Conservation (phyloP, 2,329 filamentous ascomycete genomes). For the Paecilomyces dactylethromorphus region DNA sequence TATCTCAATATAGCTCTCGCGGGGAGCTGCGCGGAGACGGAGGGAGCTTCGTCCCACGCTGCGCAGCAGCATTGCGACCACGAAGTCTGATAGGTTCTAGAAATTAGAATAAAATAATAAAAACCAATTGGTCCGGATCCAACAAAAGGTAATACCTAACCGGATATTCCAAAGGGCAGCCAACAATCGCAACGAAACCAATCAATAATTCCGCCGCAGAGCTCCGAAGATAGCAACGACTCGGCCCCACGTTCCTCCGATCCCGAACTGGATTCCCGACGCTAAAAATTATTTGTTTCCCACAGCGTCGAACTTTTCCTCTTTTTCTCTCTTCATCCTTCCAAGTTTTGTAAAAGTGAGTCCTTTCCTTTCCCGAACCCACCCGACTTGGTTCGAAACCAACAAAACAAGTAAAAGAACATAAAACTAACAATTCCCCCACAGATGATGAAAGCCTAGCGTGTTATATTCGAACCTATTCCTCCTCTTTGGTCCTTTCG, state of each 20-base stretch:
- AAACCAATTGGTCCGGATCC: neutral
- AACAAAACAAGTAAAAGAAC: conserved; percentile 22
- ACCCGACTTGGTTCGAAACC: neutral
- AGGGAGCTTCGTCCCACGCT: conserved; percentile 16
- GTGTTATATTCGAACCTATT: conserved; percentile 87
- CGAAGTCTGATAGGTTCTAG: neutral
- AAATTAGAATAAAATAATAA: neutral
- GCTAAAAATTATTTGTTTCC: conserved; percentile 2
- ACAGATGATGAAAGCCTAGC: conserved; percentile 99
- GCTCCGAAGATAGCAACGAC: neutral
- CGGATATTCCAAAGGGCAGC: conserved; percentile 6
- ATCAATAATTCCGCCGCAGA: neutral
- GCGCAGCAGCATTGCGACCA: conserved; percentile 14
- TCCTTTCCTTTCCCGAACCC: conserved; percentile 21
- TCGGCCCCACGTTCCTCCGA: neutral
- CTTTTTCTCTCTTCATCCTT: conserved; percentile 75
- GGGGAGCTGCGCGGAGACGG: conserved; percentile 17
- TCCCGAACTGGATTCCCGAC: neutral
- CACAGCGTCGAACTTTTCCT: conserved; percentile 23
- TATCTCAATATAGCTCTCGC: conserved; percentile 30
- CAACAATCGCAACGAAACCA: neutral
- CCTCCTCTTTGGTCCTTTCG: conserved; percentile 56
- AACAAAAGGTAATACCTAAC: conserved; percentile 9
- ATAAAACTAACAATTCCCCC: conserved; percentile 9
- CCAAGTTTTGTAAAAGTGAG: conserved; percentile 98